These are phyloP conservation scores for Teunomyces gatunensis DNA, from an alignment of 805 yeast genomes.

Conservation along the genomic window DNA sequence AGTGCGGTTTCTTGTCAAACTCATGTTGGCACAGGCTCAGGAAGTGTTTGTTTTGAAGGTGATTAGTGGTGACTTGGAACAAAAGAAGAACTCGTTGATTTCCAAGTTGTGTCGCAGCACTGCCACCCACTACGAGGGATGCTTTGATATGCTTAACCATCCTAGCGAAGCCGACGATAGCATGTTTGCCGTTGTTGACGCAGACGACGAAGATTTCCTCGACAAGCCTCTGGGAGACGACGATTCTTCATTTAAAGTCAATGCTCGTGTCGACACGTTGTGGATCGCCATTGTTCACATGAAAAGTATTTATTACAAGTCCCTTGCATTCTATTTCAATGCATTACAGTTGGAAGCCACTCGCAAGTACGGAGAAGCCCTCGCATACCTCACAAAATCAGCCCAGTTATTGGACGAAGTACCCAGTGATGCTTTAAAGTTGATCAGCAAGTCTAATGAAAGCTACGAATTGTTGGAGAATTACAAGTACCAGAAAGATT, in stretches of 20 bases:
- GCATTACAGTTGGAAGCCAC: slow-evolving; percentile 52
- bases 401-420: slow-evolving; percentile 36
- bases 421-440: slow-evolving; percentile 21
- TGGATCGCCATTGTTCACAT: slow-evolving; percentile 55
- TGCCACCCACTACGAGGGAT: slow-evolving; percentile 50
- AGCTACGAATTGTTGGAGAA: slow-evolving; percentile 40
- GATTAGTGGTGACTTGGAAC: slow-evolving; percentile 49
- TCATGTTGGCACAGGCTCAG: slow-evolving; percentile 86
- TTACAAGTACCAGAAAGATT: slow-evolving; percentile 41
- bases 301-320: slow-evolving; percentile 54
- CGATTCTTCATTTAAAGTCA: slow-evolving; percentile 13
- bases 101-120: slow-evolving; percentile 72
- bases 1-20: slow-evolving; percentile 56
- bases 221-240: slow-evolving; percentile 13
- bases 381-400: slow-evolving; percentile 61
- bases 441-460: slow-evolving; percentile 21
- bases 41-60: slow-evolving; percentile 73
- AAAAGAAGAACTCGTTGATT: slow-evolving; percentile 63
- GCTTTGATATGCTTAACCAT: slow-evolving; percentile 43
- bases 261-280: slow-evolving; percentile 30
- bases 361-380: slow-evolving; percentile 71
- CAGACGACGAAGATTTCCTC: slow-evolving; percentile 18
- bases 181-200: slow-evolving; percentile 13
- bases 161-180: slow-evolving; percentile 14
- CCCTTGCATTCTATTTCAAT: slow-evolving; percentile 60